Evolutionary conservation across 1,284 basidiomycete genomes (phyloP).

Genomic region (Albatrellus sp.): DNA sequence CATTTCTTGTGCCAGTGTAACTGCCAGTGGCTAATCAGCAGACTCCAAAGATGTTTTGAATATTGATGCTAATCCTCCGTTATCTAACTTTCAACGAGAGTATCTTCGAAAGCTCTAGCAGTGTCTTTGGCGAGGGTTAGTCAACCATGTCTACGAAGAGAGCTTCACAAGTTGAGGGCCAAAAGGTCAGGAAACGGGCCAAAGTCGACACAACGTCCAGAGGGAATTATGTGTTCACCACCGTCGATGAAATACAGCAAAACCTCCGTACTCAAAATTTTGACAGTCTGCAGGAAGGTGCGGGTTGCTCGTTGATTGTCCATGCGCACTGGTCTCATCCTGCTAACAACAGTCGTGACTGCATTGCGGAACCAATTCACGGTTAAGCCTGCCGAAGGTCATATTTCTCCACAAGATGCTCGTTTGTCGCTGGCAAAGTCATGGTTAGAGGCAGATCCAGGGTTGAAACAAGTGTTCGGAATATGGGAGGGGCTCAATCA

Average conservation of each 20-base stretch:
- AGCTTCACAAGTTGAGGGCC: too few relatives aligned
- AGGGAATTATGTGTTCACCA: slow-evolving; percentile 14
- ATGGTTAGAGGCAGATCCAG: slow-evolving; percentile 47
- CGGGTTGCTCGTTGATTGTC: slow-evolving; percentile 4
- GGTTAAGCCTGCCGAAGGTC: slow-evolving; percentile 28
- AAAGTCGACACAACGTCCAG: slow-evolving; percentile 9
- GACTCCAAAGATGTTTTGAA: too few relatives aligned
- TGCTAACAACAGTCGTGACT: slow-evolving; percentile 18
- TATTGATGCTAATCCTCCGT: too few relatives aligned
- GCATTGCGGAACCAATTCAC: slow-evolving; percentile 41
- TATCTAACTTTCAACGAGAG: too few relatives aligned
- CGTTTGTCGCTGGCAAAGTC: slow-evolving; percentile 42
- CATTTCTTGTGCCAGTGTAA: too few relatives aligned
- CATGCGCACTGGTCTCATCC: neutral
- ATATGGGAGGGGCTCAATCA: slow-evolving; percentile 42
- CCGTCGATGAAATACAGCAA: slow-evolving; percentile 16
- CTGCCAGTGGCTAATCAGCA: too few relatives aligned
- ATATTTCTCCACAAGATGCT: slow-evolving; percentile 39
- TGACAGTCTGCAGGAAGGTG: slow-evolving; percentile 17
- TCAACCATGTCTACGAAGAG: too few relatives aligned
- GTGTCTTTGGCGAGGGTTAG: too few relatives aligned
- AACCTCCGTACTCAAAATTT: slow-evolving; percentile 16
- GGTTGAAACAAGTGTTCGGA: slow-evolving; percentile 46
- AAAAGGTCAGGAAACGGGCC: slow-evolving; percentile 4
- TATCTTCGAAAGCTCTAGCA: too few relatives aligned